These are phyloP conservation scores for Phytophthora colocasiae DNA, from an alignment of 352 stramenopile genomes.

Conservation along the genomic window DNA sequence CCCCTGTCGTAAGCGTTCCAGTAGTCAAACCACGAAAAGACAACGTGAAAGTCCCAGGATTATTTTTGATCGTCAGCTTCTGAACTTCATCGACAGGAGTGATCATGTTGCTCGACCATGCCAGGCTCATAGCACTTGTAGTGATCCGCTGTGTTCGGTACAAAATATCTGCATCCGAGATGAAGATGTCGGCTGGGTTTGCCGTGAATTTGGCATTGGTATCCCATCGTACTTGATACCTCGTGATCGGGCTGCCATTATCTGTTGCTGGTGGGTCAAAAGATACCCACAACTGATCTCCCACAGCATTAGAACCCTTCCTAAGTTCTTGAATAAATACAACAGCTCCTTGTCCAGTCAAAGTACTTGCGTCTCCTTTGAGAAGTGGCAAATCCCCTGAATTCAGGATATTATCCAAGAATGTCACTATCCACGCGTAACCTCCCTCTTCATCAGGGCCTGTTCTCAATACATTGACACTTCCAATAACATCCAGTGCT, in stretches of 20 bases:
- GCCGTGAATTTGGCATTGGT: constrained; percentile 6
- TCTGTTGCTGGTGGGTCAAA: constrained; percentile 71
- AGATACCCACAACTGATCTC: constrained; percentile 78
- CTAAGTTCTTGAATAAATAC: constrained; percentile 53
- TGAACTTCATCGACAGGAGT: constrained; percentile 50
- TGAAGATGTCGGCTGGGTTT: constrained; percentile 34
- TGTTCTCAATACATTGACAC: constrained; percentile 51
- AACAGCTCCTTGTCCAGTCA: constrained; percentile 56
- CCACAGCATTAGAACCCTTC: constrained; percentile 78
- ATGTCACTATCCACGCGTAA: constrained; percentile 72
- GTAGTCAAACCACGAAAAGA: constrained; percentile 57
- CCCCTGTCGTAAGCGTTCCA: constrained; percentile 18
- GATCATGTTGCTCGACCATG: constrained; percentile 59
- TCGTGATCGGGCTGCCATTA: constrained; percentile 71
- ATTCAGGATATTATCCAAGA: constrained; percentile 73
- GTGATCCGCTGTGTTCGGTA: constrained; percentile 63
- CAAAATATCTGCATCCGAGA: constrained; percentile 60
- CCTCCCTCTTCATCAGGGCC: constrained; percentile 68
- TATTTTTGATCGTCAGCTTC: constrained; percentile 45
- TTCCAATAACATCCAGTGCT: constrained; percentile 59
- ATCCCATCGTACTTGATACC: constrained; percentile 77
- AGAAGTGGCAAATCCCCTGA: constrained; percentile 66
- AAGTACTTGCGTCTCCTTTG: constrained; percentile 27
- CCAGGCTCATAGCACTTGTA: constrained; percentile 56
- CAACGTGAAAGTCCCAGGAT: constrained; percentile 50